These are phyloP conservation scores for Aureobasidium zeae DNA, from an alignment of 2,329 filamentous ascomycete species.

Conservation along the genomic window DNA sequence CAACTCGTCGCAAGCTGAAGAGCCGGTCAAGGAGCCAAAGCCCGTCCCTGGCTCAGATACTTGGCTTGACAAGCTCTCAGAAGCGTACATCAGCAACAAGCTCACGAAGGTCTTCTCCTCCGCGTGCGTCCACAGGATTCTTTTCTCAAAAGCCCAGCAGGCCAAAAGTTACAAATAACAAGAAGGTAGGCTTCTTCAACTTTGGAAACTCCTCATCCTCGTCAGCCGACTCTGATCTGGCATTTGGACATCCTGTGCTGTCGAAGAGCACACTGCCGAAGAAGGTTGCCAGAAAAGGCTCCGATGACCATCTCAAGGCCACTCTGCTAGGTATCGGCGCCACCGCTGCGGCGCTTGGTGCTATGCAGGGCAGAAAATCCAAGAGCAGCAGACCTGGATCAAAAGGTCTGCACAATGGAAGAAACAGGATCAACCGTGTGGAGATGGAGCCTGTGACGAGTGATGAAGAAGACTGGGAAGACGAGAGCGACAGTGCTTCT, in stretches of 20 bases:
- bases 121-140: slow-evolving; percentile 24
- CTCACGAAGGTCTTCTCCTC: slow-evolving; percentile 17
- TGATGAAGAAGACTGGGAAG: slow-evolving; percentile 50
- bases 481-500: slow-evolving; percentile 45
- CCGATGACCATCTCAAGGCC: slow-evolving; percentile 38
- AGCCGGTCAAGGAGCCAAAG: slow-evolving; percentile 36
- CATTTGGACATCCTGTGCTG: slow-evolving; percentile 31
- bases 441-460: slow-evolving; percentile 22
- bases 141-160: slow-evolving; percentile 23
- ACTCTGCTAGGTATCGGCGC: slow-evolving; percentile 39
- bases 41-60: slow-evolving; percentile 22
- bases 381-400: slow-evolving; percentile 24
- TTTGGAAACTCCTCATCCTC: slow-evolving; percentile 39
- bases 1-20: slow-evolving; percentile 3
- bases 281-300: slow-evolving; percentile 21
- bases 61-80: slow-evolving; percentile 18
- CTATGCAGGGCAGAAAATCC: too few species aligned
- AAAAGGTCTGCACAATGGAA: slow-evolving; percentile 29
- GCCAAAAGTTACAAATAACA: slow-evolving; percentile 18
- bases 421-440: slow-evolving; percentile 23
- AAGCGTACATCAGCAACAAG: slow-evolving; percentile 17
- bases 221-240: slow-evolving; percentile 40
- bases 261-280: slow-evolving; percentile 19
- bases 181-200: slow-evolving; percentile 39
- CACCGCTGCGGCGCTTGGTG: slow-evolving; percentile 41